Conservation (phyloP, 441 rosid genomes). For the Biscutella auriculata region DNA sequence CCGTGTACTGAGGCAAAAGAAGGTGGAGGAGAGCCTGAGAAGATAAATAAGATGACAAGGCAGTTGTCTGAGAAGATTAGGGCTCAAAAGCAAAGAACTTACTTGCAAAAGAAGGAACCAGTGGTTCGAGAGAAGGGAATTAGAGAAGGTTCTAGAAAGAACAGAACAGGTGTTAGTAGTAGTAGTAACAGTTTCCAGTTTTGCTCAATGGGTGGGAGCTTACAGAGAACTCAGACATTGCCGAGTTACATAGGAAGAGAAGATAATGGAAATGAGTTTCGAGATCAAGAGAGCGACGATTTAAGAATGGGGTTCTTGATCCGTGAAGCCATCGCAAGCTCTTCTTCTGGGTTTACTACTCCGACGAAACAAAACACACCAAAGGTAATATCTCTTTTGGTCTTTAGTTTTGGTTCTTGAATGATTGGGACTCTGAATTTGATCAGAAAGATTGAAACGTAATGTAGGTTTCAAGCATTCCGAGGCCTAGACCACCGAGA, state of each 20-base stretch:
- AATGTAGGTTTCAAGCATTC: conserved; percentile 22
- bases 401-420: background rate
- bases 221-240: conserved; percentile 53
- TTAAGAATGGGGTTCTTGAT: conserved; percentile 53
- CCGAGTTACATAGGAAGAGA: conserved; percentile 35
- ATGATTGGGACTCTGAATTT: background rate
- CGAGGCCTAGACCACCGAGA: conserved; percentile 39
- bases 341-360: conserved; percentile 28
- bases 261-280: conserved; percentile 17
- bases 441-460: background rate
- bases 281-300: conserved; percentile 31
- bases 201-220: conserved; percentile 10
- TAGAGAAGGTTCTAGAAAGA: background rate
- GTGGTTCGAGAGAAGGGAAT: conserved; percentile 10
- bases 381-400: conserved; percentile 2
- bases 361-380: conserved; percentile 30
- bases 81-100: conserved; percentile 19
- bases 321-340: conserved; percentile 44
- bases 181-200: background rate
- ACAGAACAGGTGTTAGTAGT: background rate
- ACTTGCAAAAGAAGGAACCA: conserved; percentile 21
- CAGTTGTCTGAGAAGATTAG: conserved; percentile 29
- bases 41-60: conserved; percentile 27
- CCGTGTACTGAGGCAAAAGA: conserved; percentile 29
- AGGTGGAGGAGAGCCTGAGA: conserved; percentile 15